Base-by-base conservation (phyloP, 2,329 filamentous ascomycete genomes). In the Paraconiothyrium brasiliense region DNA sequence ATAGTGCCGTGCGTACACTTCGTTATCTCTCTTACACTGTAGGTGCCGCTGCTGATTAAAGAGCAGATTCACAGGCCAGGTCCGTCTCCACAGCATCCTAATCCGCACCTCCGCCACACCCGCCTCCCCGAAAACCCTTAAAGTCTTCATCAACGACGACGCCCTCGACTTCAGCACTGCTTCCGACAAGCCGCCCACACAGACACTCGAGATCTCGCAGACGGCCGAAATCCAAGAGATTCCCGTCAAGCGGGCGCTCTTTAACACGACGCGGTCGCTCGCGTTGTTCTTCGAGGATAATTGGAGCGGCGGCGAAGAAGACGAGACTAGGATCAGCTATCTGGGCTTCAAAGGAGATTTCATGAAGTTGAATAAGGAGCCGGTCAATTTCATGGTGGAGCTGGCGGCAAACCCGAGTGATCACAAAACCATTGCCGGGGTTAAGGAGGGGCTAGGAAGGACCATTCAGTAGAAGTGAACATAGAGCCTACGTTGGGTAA, bases 301-400 rank as follows among this genome's bases (percentile, higher is more conserved):
- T 76, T 97, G 94, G 69, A 86, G 88, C 51, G 73, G 76, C 11
- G 92, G 89, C 0, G 91, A 93, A 14, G 92, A 94, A 74, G 92
- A 96, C 58, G 88, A 90, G 58, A 94, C 92, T 48, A 85, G 89
- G 52, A 78, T 98, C 1, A 89, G 85, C 64, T 99, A 97, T 80
- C 66, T 98, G 59, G 95, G 92, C 0, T 98, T 99, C 83, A 94
- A 92, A 80, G 95, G 95, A 27, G 92, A 97, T 80, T 98, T 93
- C 85, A 95, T 95, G 87, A 89, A 89, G 76, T 80, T 97, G 73
- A 95, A 90, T 50, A 85, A 90, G 58, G 92, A 94, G 75, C 93
- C 95, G 0, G 83, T 91, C 7, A 93, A 91, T 69, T 94, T 98
- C 70, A 73, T 97, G 63, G 99, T 98, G 79, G 95, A 99, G 85